Conservation (phyloP, 441 rosid genomes). For the Gossypium trilobum region DNA sequence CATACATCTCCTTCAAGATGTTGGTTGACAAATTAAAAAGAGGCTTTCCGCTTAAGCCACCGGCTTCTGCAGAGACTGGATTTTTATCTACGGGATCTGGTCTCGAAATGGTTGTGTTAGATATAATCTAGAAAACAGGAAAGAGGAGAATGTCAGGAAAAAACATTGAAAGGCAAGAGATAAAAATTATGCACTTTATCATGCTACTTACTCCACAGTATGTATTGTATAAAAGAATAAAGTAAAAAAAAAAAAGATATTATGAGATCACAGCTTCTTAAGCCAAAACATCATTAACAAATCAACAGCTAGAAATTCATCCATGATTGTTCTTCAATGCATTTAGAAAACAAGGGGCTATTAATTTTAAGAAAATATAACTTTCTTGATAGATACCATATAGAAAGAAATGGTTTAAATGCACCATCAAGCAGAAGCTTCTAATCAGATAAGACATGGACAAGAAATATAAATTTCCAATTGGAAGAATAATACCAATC, state of each 20-base stretch:
- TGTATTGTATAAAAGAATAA: background rate
- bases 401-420: background rate
- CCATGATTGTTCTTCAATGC: background rate
- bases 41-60: conserved; percentile 92
- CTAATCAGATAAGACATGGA: background rate
- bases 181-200: background rate
- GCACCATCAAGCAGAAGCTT: background rate
- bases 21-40: conserved; percentile 62
- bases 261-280: background rate
- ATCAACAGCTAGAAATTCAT: background rate
- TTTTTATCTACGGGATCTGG: conserved; percentile 50
- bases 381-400: background rate
- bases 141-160: background rate
- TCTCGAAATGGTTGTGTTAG: conserved; percentile 85
- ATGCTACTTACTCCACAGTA: background rate
- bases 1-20: conserved; percentile 76
- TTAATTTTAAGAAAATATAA: background rate
- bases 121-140: conserved; percentile 47
- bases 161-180: conserved; percentile 4
- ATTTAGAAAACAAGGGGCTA: background rate
- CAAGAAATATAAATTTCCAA: conserved; percentile 2
- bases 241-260: background rate
- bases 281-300: background rate
- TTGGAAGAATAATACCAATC: conserved; percentile 47
- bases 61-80: conserved; percentile 56